Evolutionary conservation across 2,329 filamentous ascomycete genomes (phyloP), one percentile per base, ranked within the genome.

Genomic region (Trichoderma afroharzianum): DNA sequence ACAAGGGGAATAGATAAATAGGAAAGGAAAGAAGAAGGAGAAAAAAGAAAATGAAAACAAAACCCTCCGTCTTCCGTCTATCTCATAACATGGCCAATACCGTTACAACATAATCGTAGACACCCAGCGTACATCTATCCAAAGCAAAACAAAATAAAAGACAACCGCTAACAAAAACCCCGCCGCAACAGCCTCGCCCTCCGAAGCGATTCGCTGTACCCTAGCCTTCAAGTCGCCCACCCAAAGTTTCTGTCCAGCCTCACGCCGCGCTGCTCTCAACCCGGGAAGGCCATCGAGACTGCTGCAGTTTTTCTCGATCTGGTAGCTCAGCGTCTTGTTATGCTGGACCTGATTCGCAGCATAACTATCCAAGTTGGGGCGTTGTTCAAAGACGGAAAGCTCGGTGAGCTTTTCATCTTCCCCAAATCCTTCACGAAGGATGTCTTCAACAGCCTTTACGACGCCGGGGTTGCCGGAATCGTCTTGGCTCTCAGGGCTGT

Each of bases 211-310:
- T 64, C 77, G 77, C 58, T 26, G 74, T 50, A 72, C 53, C 71
- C 77, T 75, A 12, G 79, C 77, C 53, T 74, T 77, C 39, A 74
- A 73, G 63, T 87, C 83, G 21, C 82, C 82, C 18, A 85, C 32
- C 76, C 82, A 83, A 53, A 88, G 71, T 72, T 78, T 80, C 79
- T 89, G 82, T 3, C 87, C 86, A 3, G 78, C 79, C 32, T 83
- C 83, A 58, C 83, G 81, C 73, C 88, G 82, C 26, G 88, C 89
- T 6, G 82, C 81, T 70, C 81, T 83, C 74, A 92, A 77, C 0
- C 88, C 89, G 0, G 88, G 87, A 24, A 91, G 79, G 1, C 87
- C 88, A 74, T 91, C 89, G 58, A 91, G 81, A 77, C 87, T 89
- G 61, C 76, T 74, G 3, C 81, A 76, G 75, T 92, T 92, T 75